Conservation (phyloP, 805 yeast genomes). For the Torulaspora maleeae region DNA sequence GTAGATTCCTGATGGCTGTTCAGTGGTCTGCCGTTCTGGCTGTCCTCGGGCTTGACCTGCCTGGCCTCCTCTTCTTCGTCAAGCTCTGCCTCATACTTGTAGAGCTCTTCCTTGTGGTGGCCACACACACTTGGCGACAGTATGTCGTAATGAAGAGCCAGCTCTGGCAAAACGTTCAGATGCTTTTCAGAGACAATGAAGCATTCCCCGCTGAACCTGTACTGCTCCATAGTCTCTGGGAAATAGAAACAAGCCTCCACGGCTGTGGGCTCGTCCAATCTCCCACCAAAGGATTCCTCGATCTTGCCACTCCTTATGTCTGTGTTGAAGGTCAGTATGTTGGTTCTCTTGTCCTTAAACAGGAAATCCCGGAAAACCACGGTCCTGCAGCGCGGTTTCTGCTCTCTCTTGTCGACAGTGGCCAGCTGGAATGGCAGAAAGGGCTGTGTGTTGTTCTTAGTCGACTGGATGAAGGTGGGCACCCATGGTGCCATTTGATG, state of each 20-base stretch:
- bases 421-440: slow-evolving; percentile 64
- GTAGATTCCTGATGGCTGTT: background rate
- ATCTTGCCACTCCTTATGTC: slow-evolving; percentile 67
- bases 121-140: slow-evolving; percentile 31
- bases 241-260: slow-evolving; percentile 80
- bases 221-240: slow-evolving; percentile 56
- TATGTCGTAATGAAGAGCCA: slow-evolving; percentile 28
- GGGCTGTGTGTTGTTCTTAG: slow-evolving; percentile 44
- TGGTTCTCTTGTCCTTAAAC: slow-evolving; percentile 62
- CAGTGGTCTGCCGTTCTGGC: background rate
- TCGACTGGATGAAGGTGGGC: slow-evolving; percentile 54
- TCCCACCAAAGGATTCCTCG: slow-evolving; percentile 40
- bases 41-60: slow-evolving; percentile 3
- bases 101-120: slow-evolving; percentile 18
- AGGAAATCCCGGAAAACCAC: slow-evolving; percentile 71
- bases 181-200: slow-evolving; percentile 38
- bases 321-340: slow-evolving; percentile 63
- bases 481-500: slow-evolving; percentile 72
- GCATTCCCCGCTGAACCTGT: slow-evolving; percentile 65
- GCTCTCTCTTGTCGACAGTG: slow-evolving; percentile 51
- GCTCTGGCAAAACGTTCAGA: slow-evolving; percentile 11
- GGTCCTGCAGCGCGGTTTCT: slow-evolving; percentile 60
- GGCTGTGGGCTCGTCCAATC: slow-evolving; percentile 39
- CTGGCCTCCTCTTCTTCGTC: slow-evolving; percentile 13
- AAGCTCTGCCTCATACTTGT: slow-evolving; percentile 13